phyloP scores from a whole-genome alignment of 352 stramenopile species.

The Hyaloperonospora brassicae region DNA sequence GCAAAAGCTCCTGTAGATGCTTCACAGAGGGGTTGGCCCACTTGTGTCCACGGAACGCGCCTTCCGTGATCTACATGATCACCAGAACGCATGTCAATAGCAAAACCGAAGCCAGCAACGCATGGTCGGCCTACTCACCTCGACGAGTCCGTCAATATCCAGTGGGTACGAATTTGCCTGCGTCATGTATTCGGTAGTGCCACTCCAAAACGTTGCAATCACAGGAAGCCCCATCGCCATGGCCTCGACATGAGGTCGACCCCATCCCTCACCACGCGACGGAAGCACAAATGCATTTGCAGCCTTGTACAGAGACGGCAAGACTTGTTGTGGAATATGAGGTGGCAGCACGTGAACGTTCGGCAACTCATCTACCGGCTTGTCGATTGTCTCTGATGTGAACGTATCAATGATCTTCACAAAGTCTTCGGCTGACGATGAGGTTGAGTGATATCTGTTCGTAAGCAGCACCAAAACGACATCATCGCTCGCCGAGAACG shows the following conservation, averaged over 20 bases:
- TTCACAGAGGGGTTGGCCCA: constrained; percentile 81
- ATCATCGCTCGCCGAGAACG: constrained; percentile 50
- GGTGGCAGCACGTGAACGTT: constrained; percentile 55
- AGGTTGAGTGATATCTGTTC: constrained; percentile 73
- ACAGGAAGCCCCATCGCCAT: constrained; percentile 89
- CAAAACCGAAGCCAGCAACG: neutral
- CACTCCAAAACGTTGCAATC: constrained; percentile 90
- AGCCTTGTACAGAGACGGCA: constrained; percentile 68
- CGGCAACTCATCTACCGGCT: constrained; percentile 42
- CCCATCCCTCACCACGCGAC: constrained; percentile 90
- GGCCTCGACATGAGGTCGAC: constrained; percentile 88
- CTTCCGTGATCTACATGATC: constrained; percentile 52
- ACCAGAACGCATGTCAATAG: neutral
- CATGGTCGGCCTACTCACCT: constrained; percentile 29
- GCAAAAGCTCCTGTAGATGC: constrained; percentile 64
- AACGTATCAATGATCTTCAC: constrained; percentile 50
- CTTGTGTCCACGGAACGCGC: constrained; percentile 67
- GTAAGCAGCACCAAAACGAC: constrained; percentile 83
- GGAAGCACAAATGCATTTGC: constrained; percentile 85
- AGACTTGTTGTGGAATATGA: constrained; percentile 41
- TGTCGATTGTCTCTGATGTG: constrained; percentile 32
- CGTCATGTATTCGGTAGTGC: constrained; percentile 85
- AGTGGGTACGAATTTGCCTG: constrained; percentile 80
- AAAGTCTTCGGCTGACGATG: constrained; percentile 42
- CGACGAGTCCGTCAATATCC: constrained; percentile 65